Evolutionary conservation across 192 early-diverging fungal genomes (phyloP), one percentile per base, ranked within the genome.

Genomic region (Pilobolus umbonatus): DNA sequence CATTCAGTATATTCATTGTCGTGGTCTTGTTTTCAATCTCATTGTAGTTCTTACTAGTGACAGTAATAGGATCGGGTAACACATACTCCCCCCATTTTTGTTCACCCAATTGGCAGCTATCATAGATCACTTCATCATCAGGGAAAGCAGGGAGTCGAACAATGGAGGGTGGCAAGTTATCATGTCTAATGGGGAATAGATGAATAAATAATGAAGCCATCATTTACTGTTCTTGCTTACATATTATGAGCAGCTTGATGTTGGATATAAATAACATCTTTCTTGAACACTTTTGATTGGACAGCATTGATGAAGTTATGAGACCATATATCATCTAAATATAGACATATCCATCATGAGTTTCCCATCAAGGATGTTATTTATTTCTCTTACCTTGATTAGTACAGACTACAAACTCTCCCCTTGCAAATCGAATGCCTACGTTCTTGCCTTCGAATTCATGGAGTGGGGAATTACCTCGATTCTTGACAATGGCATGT

Each of bases 381-480:
- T 14, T 57, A 4, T 2, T 12, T 32, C 19, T 19, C 8, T 47
- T 43, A 70, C 68, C 68, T 70, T 70, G 68, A 58, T 70, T 70
- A 21, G 68, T 70, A 29, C 68, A 70, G 15, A 70, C 60, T 9
- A 70, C 47, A 39, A 64, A 70, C 47, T 70, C 68, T 22, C 68
- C 68, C 25, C 68, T 55, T 47, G 68, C 68, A 60, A 64, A 70
- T 4, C 68, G 55, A 40, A 70, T 70, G 19, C 68, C 68, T 22
- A 70, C 60, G 49, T 70, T 70, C 54, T 63, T 70, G 17, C 68
- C 68, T 54, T 70, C 68, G n/a, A 70, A 70, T 47, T 70, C 68
- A 45, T 63, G 68, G 28, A 63, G 57, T 10, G 62, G 62, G 11
- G 68, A 61, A 38, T 60, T 60, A 4, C 68, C 68, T 22, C 60